Conservation (phyloP, 441 rosid genomes). For the Melianthus villosus region DNA sequence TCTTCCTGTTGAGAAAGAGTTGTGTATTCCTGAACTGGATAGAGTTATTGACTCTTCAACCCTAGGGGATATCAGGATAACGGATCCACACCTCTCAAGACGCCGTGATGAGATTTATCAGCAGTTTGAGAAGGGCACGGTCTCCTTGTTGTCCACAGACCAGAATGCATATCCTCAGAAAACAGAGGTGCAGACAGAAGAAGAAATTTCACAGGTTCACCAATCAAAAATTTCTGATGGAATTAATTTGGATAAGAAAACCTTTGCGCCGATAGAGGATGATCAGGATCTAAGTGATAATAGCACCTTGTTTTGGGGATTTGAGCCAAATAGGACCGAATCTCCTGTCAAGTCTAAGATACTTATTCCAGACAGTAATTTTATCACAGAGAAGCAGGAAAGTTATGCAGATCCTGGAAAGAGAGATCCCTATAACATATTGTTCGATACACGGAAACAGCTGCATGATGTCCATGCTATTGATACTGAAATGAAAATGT, state of each 20-base stretch:
- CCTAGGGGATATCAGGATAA: conserved; percentile 6
- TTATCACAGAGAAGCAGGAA: no score
- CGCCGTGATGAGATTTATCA: conserved; percentile 7
- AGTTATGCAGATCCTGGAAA: no score
- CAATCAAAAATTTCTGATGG: conserved; percentile 7
- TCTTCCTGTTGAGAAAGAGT: conserved; percentile 28
- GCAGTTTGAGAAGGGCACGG: conserved; percentile 10
- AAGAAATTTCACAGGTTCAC: no score
- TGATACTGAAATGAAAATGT: neutral
- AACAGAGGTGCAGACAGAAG: conserved; percentile 7
- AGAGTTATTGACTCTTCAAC: conserved; percentile 11
- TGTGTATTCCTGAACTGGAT: conserved; percentile 15
- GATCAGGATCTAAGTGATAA: conserved; percentile 10
- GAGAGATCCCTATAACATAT: no score
- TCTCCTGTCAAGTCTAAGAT: no score
- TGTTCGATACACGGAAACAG: no score
- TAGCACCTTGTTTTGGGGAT: no score
- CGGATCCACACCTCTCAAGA: neutral
- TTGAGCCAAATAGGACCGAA: no score
- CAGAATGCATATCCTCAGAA: conserved; percentile 9
- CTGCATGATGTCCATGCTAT: no score
- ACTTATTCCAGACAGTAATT: no score
- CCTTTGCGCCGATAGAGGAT: conserved; percentile 4
- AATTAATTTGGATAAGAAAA: conserved; percentile 12
- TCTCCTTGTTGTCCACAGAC: conserved; percentile 10